Base-by-base conservation (phyloP, 179 eudicot genomes). In the Spinacia oleracea region DNA sequence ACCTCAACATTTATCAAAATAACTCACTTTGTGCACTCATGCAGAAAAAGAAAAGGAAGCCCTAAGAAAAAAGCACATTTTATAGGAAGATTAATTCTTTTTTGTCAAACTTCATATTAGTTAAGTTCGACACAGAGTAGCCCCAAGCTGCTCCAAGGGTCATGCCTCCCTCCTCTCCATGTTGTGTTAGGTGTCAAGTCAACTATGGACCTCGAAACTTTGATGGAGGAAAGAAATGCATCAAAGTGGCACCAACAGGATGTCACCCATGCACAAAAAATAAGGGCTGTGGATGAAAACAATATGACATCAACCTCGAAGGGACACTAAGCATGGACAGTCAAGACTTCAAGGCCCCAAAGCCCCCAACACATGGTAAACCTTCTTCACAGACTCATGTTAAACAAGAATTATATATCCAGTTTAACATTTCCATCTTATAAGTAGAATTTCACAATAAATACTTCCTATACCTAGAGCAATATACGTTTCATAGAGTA, bases 311-410 rank as follows among this genome's bases (percentile, higher is more conserved):
- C 56, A 46, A 70, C 73, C 38, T 45, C 38, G 46, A 67, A 69
- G 73, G 2, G n/a, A 29, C 18, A 14, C 0, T 23, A 1, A 70
- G 34, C 50, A 70, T 45, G 34, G 29, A 23, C 7, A 10, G 34
- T 21, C 55, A 45, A 34, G 25, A 14, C 34, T 70, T 70, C 55
- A 25, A 70, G 55, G 35, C 55, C 21, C 35, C 55, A 45, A 25
- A 70, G 55, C n/a, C 55, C 21, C 35, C 55, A 45, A 43, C 58
- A 15, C 73, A 43, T 69, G 73, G 73, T 42, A 27, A 69, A 69
- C 25, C 42, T 51, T 9, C 15, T 46, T 10, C 4, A 69, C 69
- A 38, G 43, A 50, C 66, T 29, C 42, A 32, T 58, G 31, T 31
- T 51, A 58, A 21, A 53, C 1, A 58, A 31, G 9, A 29, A 6